These are phyloP conservation scores for Ganoderma lucidum DNA, from an alignment of 1,284 basidiomycete species.

Conservation along the genomic window DNA sequence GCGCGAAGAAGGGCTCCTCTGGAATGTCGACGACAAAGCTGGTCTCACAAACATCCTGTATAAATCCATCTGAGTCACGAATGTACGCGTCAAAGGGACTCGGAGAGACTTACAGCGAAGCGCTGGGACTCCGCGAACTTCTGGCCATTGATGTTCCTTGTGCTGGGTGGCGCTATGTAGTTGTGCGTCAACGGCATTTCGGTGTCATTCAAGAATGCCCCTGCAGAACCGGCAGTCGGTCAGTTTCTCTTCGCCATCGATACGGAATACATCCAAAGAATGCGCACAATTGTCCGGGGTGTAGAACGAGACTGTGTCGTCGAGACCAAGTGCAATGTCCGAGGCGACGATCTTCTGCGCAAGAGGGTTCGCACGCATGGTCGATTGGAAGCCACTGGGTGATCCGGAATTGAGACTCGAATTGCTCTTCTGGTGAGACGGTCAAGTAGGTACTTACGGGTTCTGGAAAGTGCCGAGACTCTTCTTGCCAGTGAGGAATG, in stretches of 20 bases:
- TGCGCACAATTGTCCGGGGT: slow-evolving; percentile 56
- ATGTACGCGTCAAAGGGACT: not conserved
- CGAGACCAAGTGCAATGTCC: slow-evolving; percentile 55
- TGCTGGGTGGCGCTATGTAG: slow-evolving; percentile 57
- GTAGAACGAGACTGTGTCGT: slow-evolving; percentile 50
- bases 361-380: slow-evolving; percentile 58
- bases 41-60: slow-evolving; percentile 44
- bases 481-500: slow-evolving; percentile 59
- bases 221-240: slow-evolving; percentile 37
- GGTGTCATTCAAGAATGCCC: slow-evolving; percentile 61
- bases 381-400: slow-evolving; percentile 60
- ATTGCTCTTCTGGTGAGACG: not conserved
- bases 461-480: slow-evolving; percentile 48
- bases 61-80: not conserved
- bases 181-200: slow-evolving; percentile 52
- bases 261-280: not conserved
- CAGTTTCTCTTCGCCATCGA: not conserved
- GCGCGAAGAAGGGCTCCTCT: slow-evolving; percentile 57
- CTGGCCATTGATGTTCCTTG: slow-evolving; percentile 56
- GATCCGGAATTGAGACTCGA: not conserved
- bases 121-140: slow-evolving; percentile 62
- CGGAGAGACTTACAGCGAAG: slow-evolving; percentile 53
- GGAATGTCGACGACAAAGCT: slow-evolving; percentile 54
- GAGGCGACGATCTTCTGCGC: slow-evolving; percentile 64
- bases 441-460: slow-evolving; percentile 48